These are phyloP conservation scores for Choanephora cucurbitarum DNA, from an alignment of 371 early-diverging fungal genomes.

Conservation along the genomic window DNA sequence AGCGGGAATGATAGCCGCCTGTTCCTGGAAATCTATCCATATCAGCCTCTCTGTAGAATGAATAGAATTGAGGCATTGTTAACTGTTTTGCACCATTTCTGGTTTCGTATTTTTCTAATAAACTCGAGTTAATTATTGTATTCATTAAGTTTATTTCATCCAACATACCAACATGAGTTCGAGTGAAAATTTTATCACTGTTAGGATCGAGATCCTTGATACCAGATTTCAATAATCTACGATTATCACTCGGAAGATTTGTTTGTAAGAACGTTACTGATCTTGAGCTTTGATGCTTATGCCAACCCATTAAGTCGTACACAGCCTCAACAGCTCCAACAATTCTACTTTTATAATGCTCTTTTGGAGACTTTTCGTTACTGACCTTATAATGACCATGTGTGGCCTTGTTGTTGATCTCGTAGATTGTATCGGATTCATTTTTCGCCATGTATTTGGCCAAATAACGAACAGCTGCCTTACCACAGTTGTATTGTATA, in stretches of 20 bases:
- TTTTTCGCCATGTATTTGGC: slow-evolving; percentile 8
- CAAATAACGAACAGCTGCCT: not conserved
- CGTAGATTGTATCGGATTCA: not conserved
- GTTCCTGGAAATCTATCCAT: no score
- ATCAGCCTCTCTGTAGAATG: not conserved
- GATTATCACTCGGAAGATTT: not conserved
- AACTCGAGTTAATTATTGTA: not conserved
- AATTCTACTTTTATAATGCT: slow-evolving; percentile 1
- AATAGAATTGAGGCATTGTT: not conserved
- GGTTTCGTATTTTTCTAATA: not conserved
- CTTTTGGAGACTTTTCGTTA: not conserved
- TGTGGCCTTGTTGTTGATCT: not conserved
- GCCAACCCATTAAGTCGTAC: slow-evolving; percentile 1
- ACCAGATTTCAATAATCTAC: not conserved
- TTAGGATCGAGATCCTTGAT: no score
- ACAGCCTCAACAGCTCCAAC: slow-evolving; percentile 9
- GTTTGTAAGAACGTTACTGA: not conserved
- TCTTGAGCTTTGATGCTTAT: slow-evolving; percentile 1
- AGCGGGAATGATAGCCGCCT: not conserved
- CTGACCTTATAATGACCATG: not conserved
- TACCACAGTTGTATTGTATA: not conserved
- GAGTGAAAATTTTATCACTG: no score
- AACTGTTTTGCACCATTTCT: not conserved
- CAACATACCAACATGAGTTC: no score
- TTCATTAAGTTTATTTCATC: no score